phyloP scores from a whole-genome alignment of 306 rosid species.

The Argentina anserina region DNA sequence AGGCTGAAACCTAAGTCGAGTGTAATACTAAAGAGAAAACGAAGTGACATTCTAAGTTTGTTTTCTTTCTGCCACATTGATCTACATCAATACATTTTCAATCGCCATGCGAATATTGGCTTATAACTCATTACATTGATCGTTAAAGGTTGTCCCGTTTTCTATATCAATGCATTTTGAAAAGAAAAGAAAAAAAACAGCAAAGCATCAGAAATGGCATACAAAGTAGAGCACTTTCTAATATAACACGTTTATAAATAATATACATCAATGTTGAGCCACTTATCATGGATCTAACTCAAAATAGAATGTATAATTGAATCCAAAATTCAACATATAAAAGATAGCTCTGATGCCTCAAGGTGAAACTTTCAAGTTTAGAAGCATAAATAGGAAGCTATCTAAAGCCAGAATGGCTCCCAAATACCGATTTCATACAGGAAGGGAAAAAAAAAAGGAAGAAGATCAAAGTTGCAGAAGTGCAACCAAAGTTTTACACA shows the following conservation, averaged over 20 bases:
- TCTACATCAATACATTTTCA: no score
- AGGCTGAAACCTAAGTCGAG: not conserved
- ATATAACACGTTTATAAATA: not conserved
- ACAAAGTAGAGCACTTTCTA: not conserved
- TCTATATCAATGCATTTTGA: not conserved
- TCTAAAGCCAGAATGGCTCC: not conserved
- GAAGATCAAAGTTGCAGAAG: not conserved
- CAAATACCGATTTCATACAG: not conserved
- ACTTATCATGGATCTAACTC: not conserved
- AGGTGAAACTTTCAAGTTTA: conserved; percentile 3
- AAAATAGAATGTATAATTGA: not conserved
- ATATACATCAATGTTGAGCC: not conserved
- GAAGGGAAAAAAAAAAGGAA: not conserved
- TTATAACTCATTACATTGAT: not conserved
- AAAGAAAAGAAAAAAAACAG: not conserved
- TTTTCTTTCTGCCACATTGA: not conserved
- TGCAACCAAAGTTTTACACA: not conserved
- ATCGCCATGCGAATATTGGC: not conserved
- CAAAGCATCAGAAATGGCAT: not conserved
- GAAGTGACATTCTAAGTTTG: not conserved
- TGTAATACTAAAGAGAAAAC: not conserved
- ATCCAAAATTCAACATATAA: not conserved
- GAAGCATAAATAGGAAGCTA: not conserved
- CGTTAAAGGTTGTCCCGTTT: not conserved
- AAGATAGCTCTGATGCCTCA: not conserved